Evolutionary conservation across 129 eudicot species (phyloP).

Genomic region (Solidago caesia): DNA sequence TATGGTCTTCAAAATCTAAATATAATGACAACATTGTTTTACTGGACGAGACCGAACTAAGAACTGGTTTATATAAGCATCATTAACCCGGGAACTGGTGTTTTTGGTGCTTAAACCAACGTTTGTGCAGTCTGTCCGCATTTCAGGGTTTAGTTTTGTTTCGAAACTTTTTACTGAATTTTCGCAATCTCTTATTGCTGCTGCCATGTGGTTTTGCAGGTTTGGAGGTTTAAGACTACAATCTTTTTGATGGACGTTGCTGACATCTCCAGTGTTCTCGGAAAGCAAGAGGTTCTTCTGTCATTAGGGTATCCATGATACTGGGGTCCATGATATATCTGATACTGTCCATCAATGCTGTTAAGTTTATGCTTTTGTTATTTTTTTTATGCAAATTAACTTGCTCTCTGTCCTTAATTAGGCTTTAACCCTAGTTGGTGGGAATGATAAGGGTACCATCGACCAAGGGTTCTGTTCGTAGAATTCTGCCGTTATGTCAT

Average conservation of each 20-base stretch:
- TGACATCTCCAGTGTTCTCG: conserved; percentile 1
- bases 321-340: conserved; percentile 11
- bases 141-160: background rate
- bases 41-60: background rate
- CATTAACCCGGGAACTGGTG: too few relatives aligned
- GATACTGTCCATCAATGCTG: conserved; percentile 1
- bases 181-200: background rate
- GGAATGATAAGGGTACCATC: background rate
- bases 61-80: background rate
- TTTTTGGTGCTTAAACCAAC: too few relatives aligned
- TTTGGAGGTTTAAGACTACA: conserved; percentile 22
- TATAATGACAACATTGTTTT: background rate
- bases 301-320: conserved; percentile 14
- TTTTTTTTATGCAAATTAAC: background rate
- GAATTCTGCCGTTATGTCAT: background rate
- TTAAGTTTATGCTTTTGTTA: conserved; percentile 11
- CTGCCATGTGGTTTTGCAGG: conserved; percentile 18
- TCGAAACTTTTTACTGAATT: too few relatives aligned
- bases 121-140: background rate
- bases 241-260: conserved; percentile 22
- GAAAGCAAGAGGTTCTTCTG: conserved; percentile 24
- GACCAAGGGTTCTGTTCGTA: background rate
- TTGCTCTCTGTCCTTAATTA: background rate
- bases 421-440: background rate
- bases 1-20: background rate